Conservation (phyloP, 2,329 filamentous ascomycete genomes). For the Knufia fluminis region DNA sequence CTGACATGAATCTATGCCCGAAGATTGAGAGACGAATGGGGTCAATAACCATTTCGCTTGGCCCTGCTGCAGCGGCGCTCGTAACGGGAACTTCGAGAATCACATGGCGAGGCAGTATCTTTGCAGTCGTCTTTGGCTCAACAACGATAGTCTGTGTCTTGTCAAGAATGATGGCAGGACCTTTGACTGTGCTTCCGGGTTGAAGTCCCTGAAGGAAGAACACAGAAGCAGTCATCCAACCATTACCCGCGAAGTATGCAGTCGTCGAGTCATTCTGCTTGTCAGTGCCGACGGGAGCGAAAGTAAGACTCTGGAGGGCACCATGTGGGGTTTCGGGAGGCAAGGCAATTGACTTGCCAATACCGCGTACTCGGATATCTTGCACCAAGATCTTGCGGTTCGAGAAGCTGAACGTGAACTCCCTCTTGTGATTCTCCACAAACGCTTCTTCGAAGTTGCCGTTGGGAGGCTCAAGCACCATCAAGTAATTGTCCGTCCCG, state of each 20-base stretch:
- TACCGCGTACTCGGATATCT: constrained; percentile 77
- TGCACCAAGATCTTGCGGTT: constrained; percentile 84
- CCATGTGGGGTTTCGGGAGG: no score
- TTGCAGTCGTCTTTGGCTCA: constrained; percentile 64
- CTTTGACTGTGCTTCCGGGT: constrained; percentile 62
- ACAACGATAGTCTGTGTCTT: constrained; percentile 75
- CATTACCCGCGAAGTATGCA: constrained; percentile 72
- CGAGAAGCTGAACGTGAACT: constrained; percentile 87
- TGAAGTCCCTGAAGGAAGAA: constrained; percentile 70
- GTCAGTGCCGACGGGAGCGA: constrained; percentile 53
- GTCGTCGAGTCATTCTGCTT: constrained; percentile 55
- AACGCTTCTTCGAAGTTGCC: constrained; percentile 71
- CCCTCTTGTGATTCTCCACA: constrained; percentile 75
- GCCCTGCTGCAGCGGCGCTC: no score
- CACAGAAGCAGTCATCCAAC: constrained; percentile 66
- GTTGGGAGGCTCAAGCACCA: constrained; percentile 66
- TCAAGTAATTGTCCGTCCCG: constrained; percentile 50
- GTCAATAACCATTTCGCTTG: no score
- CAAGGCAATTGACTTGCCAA: no score
- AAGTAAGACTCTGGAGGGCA: constrained; percentile 67
- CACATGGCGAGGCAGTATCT: constrained; percentile 80
- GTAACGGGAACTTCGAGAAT: constrained; percentile 49
- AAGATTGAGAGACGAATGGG: constrained; percentile 48
- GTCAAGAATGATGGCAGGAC: constrained; percentile 75
- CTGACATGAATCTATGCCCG: constrained; percentile 49